These are phyloP conservation scores for Microsporum audouinii DNA, from an alignment of 2,329 filamentous ascomycete species.

Conservation along the genomic window DNA sequence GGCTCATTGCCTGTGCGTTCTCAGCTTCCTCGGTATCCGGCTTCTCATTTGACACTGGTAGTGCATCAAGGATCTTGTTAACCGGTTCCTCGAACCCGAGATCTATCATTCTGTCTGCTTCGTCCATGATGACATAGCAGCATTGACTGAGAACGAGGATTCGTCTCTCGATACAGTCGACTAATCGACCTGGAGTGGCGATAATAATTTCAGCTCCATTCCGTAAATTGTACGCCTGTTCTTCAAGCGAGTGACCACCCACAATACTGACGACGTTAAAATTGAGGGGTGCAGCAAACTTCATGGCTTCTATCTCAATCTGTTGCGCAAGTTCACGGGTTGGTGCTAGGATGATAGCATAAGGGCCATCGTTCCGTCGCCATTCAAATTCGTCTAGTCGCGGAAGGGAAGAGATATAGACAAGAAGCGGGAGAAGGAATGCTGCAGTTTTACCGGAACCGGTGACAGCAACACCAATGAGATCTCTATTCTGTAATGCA, in stretches of 20 bases:
- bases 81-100: conserved; percentile 95
- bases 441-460: conserved; percentile 97
- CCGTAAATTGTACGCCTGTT: conserved; percentile 78
- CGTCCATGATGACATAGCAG: conserved; percentile 98
- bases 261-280: conserved; percentile 95
- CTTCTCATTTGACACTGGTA: conserved; percentile 88
- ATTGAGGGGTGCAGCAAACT: conserved; percentile 80
- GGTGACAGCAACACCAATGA: conserved; percentile 96
- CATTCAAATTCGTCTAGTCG: conserved; percentile 67
- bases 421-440: conserved; percentile 80
- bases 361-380: conserved; percentile 89
- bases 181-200: conserved; percentile 90
- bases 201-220: conserved; percentile 97
- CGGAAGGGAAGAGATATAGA: conserved; percentile 87
- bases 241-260: conserved; percentile 90
- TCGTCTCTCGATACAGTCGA: conserved; percentile 91
- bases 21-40: conserved; percentile 89
- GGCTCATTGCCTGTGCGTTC: conserved; percentile 71
- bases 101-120: conserved; percentile 98
- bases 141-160: conserved; percentile 90
- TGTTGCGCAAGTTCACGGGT: conserved; percentile 96
- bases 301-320: conserved; percentile 85
- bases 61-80: conserved; percentile 90
- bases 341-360: conserved; percentile 91
- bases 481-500: conserved; percentile 77